Conservation (phyloP, 139 green algal species). For the Trebouxia sp. region DNA sequence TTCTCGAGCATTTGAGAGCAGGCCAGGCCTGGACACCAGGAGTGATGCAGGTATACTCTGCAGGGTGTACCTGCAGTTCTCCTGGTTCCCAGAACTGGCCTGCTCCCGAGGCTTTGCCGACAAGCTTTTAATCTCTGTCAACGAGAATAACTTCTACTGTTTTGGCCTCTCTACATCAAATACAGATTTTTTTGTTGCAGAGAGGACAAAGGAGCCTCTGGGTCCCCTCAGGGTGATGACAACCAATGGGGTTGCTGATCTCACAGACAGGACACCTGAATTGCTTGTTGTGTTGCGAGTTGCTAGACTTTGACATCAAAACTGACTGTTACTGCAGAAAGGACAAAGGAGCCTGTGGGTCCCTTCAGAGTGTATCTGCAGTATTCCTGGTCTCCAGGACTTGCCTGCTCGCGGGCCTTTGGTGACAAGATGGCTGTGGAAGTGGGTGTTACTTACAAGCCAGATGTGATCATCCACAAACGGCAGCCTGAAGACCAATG, state of each 20-base stretch:
- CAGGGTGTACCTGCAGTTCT: too few relatives aligned
- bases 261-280: too few relatives aligned
- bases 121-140: slow-evolving; percentile 50
- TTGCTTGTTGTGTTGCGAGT: too few relatives aligned
- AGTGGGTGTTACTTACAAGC: slow-evolving; percentile 51
- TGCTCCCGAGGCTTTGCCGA: slow-evolving; percentile 60
- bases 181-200: too few relatives aligned
- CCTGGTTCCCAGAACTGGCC: slow-evolving; percentile 53
- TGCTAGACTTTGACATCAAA: too few relatives aligned
- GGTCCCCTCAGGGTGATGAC: slow-evolving; percentile 58
- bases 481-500: slow-evolving; percentile 3
- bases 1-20: too few relatives aligned
- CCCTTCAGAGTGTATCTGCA: slow-evolving; percentile 60
- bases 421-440: slow-evolving; percentile 58
- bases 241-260: too few relatives aligned
- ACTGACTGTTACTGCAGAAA: too few relatives aligned
- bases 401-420: slow-evolving; percentile 59
- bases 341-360: slow-evolving; percentile 26
- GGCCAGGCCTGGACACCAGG: too few relatives aligned
- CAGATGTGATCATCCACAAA: slow-evolving; percentile 3
- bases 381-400: slow-evolving; percentile 48
- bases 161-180: too few relatives aligned
- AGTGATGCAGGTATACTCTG: too few relatives aligned
- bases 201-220: slow-evolving; percentile 8
- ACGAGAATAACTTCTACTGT: slow-evolving; percentile 45